A percentile compares a stretch with the other conserved stretches of the same genome.
Conservation (phyloP, 805 yeast genomes). For the Torulaspora franciscae region DNA sequence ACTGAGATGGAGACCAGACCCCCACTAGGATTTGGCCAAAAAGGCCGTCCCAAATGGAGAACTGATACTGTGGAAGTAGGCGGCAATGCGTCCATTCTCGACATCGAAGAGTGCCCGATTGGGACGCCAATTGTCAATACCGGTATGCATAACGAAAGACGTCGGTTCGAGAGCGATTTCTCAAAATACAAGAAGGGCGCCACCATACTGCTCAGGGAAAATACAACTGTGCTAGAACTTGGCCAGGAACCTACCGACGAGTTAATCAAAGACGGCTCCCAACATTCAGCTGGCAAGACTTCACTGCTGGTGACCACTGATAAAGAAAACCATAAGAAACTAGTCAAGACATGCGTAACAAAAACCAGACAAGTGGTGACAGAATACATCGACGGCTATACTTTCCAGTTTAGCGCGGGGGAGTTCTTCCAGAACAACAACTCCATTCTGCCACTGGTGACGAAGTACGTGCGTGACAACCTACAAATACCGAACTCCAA, state of each 20-base stretch:
- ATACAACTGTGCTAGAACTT: conserved; percentile 43
- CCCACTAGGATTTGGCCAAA: conserved; percentile 82
- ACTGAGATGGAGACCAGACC: conserved; percentile 47
- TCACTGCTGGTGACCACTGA: conserved; percentile 35
- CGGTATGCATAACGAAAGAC: conserved; percentile 69
- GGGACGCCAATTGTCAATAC: conserved; percentile 75
- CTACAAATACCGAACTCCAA: conserved; percentile 44
- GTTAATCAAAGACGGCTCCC: conserved; percentile 44
- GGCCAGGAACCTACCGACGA: conserved; percentile 31
- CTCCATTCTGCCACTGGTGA: conserved; percentile 78
- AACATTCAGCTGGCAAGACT: conserved; percentile 38
- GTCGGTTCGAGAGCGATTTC: conserved; percentile 44
- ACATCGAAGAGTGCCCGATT: conserved; percentile 89
- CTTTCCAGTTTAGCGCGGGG: conserved; percentile 87
- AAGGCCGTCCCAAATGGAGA: conserved; percentile 75
- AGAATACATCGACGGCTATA: conserved; percentile 68
- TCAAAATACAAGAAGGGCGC: conserved; percentile 67
- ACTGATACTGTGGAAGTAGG: conserved; percentile 41
- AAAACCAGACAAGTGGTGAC: conserved; percentile 72
- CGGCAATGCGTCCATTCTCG: conserved; percentile 64
- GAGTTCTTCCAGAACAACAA: conserved; percentile 96
- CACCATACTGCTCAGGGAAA: conserved; percentile 78
- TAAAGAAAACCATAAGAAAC: conserved; percentile 30
- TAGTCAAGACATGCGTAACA: conserved; percentile 70
- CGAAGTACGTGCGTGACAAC: conserved; percentile 73